These are phyloP conservation scores for Chytriomyces sp. DNA, from an alignment of 192 early-diverging fungal genomes.

Conservation along the genomic window DNA sequence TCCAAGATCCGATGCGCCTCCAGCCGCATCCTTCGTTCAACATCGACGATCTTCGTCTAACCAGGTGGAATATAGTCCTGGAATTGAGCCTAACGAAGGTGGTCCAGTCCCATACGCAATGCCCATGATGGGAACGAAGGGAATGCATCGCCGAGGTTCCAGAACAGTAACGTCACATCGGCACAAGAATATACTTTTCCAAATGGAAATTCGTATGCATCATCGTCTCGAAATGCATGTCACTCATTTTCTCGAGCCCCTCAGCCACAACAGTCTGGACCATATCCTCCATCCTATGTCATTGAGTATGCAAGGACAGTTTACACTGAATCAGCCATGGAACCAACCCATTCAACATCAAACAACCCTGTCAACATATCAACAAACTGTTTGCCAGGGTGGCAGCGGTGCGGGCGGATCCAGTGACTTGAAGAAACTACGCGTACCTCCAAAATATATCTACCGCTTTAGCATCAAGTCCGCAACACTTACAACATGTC, in stretches of 20 bases:
- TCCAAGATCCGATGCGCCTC: background rate
- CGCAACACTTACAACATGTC: constrained; percentile 10
- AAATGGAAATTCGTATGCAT: background rate
- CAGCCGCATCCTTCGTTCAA: background rate
- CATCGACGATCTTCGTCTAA: background rate
- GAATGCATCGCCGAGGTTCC: background rate
- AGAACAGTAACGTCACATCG: background rate
- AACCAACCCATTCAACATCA: constrained; percentile 15
- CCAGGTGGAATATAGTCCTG: background rate
- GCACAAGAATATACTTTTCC: background rate
- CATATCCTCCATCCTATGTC: constrained; percentile 1
- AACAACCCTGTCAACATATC: background rate
- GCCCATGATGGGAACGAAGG: background rate
- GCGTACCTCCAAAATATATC: constrained; percentile 16
- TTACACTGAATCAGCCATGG: constrained; percentile 19
- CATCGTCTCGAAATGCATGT: constrained; percentile 6
- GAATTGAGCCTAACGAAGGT: background rate
- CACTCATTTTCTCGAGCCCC: background rate
- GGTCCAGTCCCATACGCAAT: background rate
- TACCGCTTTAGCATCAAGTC: background rate
- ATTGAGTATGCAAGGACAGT: constrained; percentile 10
- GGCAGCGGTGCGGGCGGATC: background rate
- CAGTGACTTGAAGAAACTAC: background rate
- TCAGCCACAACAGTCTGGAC: background rate
- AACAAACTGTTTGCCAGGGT: background rate